Percentiles rank a stretch among this genome's conserved stretches.
Conservation (phyloP, 495 filamentous ascomycete species). For the Mytilinidion resinicola region DNA sequence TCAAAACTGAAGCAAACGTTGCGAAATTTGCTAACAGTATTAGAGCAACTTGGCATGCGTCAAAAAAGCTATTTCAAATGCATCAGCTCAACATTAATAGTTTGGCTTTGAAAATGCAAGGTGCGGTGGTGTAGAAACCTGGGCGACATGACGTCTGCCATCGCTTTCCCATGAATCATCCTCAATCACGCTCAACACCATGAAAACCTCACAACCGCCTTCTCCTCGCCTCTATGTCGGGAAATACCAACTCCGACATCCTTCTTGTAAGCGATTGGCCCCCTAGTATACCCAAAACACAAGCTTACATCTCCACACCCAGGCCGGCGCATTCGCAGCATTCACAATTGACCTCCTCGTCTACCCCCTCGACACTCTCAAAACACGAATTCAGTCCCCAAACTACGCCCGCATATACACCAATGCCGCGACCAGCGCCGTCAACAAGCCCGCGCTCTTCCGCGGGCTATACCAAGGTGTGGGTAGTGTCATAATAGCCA, state of each 20-base stretch:
- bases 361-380: conserved; percentile 42
- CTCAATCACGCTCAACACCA: background rate
- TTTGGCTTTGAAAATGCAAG: background rate
- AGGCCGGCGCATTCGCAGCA: conserved; percentile 41
- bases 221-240: conserved; percentile 1
- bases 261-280: background rate
- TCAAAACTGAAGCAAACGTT: too few relatives aligned
- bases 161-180: background rate
- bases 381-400: conserved; percentile 65
- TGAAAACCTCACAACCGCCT: background rate
- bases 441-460: conserved; percentile 54
- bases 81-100: too few relatives aligned
- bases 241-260: conserved; percentile 8
- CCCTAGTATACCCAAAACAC: background rate
- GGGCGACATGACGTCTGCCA: background rate
- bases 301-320: background rate
- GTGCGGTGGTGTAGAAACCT: background rate
- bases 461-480: conserved; percentile 82
- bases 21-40: too few relatives aligned
- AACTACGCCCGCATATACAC: conserved; percentile 61
- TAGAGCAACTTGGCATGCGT: too few relatives aligned
- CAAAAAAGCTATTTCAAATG: too few relatives aligned
- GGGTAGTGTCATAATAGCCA: conserved; percentile 80
- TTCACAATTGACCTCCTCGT: conserved; percentile 40
- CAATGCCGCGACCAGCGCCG: conserved; percentile 45